Evolutionary conservation across 2,329 filamentous ascomycete species (phyloP).

Genomic region (Moelleriella libera): DNA sequence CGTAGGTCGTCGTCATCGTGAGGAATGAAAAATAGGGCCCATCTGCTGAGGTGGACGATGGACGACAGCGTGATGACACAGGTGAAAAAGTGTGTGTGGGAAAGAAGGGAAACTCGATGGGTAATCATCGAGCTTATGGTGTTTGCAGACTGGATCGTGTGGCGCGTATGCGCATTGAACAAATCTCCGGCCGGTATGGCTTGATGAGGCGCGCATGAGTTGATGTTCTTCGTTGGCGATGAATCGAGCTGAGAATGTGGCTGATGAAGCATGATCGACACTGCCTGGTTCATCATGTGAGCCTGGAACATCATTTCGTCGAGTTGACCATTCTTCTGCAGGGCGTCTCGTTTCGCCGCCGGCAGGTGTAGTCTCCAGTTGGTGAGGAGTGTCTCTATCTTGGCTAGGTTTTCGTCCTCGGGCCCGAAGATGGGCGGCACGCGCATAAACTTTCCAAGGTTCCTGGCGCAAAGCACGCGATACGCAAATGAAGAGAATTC

Average conservation of each 20-base stretch:
- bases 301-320: constrained; percentile 91
- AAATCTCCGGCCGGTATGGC: constrained; percentile 31
- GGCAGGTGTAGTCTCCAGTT: constrained; percentile 78
- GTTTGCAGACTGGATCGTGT: constrained; percentile 66
- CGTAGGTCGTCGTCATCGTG: constrained; percentile 52
- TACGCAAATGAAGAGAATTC: constrained; percentile 77
- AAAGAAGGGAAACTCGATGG: constrained; percentile 55
- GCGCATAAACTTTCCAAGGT: constrained; percentile 62
- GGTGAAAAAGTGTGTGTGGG: constrained; percentile 73
- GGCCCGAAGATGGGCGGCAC: constrained; percentile 35
- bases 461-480: constrained; percentile 66
- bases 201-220: constrained; percentile 50
- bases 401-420: constrained; percentile 36
- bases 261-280: constrained; percentile 64
- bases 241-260: constrained; percentile 63
- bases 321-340: constrained; percentile 54
- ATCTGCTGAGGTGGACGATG: constrained; percentile 70
- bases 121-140: constrained; percentile 64
- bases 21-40: constrained; percentile 48
- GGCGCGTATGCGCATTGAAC: constrained; percentile 59
- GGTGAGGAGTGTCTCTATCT: constrained; percentile 38
- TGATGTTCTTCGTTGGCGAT: constrained; percentile 42
- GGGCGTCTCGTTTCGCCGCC: constrained; percentile 51
- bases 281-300: constrained; percentile 58
- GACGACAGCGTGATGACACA: constrained; percentile 68